A percentile compares a stretch with the other conserved stretches of the same genome.
Evolutionary conservation across 495 filamentous ascomycete species (phyloP).

Genomic region (Neurospora sp.): DNA sequence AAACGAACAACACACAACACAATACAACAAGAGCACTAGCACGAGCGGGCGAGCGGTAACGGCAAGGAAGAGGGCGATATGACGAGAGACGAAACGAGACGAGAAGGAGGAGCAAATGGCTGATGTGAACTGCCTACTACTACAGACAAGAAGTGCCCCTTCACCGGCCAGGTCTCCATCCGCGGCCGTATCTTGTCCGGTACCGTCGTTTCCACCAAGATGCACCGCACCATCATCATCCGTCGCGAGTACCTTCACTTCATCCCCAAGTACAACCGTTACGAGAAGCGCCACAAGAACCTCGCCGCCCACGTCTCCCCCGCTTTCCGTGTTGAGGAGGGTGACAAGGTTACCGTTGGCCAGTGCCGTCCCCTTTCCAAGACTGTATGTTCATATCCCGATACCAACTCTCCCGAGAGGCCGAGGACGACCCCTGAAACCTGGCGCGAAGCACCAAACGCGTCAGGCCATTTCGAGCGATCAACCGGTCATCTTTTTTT

Average conservation of each 20-base stretch:
- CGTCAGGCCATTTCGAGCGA: background rate
- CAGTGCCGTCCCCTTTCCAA: constrained; percentile 98
- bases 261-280: constrained; percentile 97
- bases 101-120: background rate
- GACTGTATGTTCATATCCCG: constrained; percentile 63
- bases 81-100: background rate
- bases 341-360: constrained; percentile 97
- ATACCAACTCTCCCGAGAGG: background rate
- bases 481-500: background rate
- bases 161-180: constrained; percentile 95
- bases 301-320: constrained; percentile 95
- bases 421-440: background rate
- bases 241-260: constrained; percentile 99
- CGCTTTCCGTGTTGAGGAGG: constrained; percentile 99
- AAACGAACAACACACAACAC: background rate
- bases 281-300: constrained; percentile 99
- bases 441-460: background rate
- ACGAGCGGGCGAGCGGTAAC: background rate
- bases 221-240: constrained; percentile 98
- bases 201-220: constrained; percentile 98
- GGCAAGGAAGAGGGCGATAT: background rate
- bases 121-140: background rate
- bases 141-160: constrained; percentile 99
- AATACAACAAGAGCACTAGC: background rate
- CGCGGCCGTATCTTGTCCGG: constrained; percentile 99